Evolutionary conservation across 2,329 filamentous ascomycete species (phyloP), one percentile per base, ranked within the genome.

Genomic region (Apiospora phragmitis): DNA sequence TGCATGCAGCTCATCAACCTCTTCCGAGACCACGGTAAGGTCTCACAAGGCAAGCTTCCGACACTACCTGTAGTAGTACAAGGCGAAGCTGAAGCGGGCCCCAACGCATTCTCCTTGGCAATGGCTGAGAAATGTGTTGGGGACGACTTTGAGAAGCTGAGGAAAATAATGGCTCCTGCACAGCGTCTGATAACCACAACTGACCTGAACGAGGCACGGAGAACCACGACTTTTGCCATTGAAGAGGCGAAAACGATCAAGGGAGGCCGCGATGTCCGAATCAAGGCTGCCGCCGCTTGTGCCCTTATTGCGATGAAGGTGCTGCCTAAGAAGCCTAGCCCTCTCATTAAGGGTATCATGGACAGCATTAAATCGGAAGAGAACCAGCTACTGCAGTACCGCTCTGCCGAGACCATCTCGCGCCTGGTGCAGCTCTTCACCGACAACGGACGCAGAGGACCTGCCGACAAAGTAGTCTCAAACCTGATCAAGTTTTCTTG

Each of bases 401-500:
- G 95, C 32, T 97, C 95, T 38, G 94, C 95, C 1, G 90, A 89
- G 18, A 95, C 94, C 3, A 93, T 99, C 68, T 94, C 94, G 7
- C 89, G 88, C 49, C 89, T 98, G 26, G 92, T 99, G n/a, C 91
- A 93, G 74, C 87, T 96, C 29, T 96, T 98, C 76, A 94, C 94
- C 4, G 89, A 90, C 55, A 90, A 90, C 70, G 92, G 94, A 49
- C 93, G 95, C 72, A 89, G 91, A 70, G 94, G 92, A 21, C 94
- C 97, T 16, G 95, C 96, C 21, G 95, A 98, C 80, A 99, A 99
- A 83, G 93, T 99, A 18, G 95, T 98, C 38, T 91, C 93, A 65
- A 99, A 99, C 78, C 83, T 99, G 68, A 94, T 97, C 83, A 98
- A 98, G 79, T 99, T 98, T 82, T 97, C 94, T 73, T 99, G 96